These are phyloP conservation scores for Heimioporus punctisporus DNA, from an alignment of 1,284 basidiomycete genomes.

Conservation along the genomic window DNA sequence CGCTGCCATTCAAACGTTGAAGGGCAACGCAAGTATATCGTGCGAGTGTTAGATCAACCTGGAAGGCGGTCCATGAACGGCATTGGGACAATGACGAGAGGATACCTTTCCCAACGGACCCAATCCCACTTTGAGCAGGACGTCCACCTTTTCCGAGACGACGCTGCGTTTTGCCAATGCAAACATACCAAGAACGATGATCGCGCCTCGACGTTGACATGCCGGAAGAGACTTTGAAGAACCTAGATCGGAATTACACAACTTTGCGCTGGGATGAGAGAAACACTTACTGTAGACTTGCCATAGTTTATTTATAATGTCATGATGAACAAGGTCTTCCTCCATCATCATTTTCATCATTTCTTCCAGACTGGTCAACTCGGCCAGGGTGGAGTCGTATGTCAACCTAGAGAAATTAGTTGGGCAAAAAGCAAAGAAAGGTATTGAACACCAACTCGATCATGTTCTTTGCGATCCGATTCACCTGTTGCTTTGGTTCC, in stretches of 20 bases:
- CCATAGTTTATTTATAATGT: constrained; percentile 94
- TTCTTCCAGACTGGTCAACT: constrained; percentile 95
- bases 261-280: no score
- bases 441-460: constrained; percentile 70
- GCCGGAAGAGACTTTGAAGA: constrained; percentile 76
- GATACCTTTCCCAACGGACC: constrained; percentile 82
- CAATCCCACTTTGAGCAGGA: constrained; percentile 88
- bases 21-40: constrained; percentile 95
- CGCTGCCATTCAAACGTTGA: constrained; percentile 91
- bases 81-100: background rate
- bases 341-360: constrained; percentile 97
- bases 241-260: no score
- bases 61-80: constrained; percentile 2
- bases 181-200: constrained; percentile 96
- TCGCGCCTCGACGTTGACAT: constrained; percentile 88
- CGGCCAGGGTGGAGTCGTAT: constrained; percentile 91
- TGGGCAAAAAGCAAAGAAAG: background rate
- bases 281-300: constrained; percentile 84
- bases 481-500: constrained; percentile 85
- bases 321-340: constrained; percentile 77
- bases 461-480: constrained; percentile 98
- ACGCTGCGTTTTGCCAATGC: constrained; percentile 86
- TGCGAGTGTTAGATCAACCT: constrained; percentile 90
- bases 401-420: constrained; percentile 62
- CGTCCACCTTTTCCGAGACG: constrained; percentile 87